phyloP scores from a whole-genome alignment of 495 filamentous ascomycete genomes.

The Aspergillus bertholletiae region DNA sequence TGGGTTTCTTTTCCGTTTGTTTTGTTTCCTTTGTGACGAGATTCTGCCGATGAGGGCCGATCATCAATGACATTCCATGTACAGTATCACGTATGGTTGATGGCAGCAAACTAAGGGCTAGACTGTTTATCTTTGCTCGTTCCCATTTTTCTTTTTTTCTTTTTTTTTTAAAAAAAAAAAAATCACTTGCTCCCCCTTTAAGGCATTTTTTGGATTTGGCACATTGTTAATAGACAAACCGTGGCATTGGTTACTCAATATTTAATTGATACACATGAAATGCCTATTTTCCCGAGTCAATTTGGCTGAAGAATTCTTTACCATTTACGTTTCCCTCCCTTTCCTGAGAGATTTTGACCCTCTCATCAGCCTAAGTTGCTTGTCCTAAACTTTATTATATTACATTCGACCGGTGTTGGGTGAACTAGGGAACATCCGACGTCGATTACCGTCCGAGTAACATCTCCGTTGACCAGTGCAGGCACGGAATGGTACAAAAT shows the following conservation, averaged over 20 bases:
- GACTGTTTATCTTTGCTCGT: too few species aligned
- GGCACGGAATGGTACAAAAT: neutral
- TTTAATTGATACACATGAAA: neutral
- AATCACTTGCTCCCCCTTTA: too few species aligned
- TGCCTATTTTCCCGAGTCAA: neutral
- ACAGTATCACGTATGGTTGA: constrained; percentile 18
- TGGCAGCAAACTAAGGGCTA: constrained; percentile 16
- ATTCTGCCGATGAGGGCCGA: constrained; percentile 1
- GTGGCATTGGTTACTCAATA: neutral
- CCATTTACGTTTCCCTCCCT: neutral
- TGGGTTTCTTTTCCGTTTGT: neutral
- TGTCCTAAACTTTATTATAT: too few species aligned
- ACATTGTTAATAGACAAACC: constrained; percentile 3
- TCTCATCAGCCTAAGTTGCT: too few species aligned
- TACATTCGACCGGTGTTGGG: neutral
- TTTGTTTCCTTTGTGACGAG: neutral
- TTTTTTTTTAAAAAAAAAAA: too few species aligned
- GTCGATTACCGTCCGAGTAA: neutral
- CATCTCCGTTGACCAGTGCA: neutral
- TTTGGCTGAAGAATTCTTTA: neutral
- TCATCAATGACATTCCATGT: constrained; percentile 14
- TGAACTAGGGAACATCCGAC: neutral
- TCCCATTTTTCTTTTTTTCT: constrained; percentile 8
- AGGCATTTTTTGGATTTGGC: constrained; percentile 5
- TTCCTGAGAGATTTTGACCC: too few species aligned